Evolutionary conservation across 164 flowering plant species (phyloP).

Genomic region (Buxus sempervirens): DNA sequence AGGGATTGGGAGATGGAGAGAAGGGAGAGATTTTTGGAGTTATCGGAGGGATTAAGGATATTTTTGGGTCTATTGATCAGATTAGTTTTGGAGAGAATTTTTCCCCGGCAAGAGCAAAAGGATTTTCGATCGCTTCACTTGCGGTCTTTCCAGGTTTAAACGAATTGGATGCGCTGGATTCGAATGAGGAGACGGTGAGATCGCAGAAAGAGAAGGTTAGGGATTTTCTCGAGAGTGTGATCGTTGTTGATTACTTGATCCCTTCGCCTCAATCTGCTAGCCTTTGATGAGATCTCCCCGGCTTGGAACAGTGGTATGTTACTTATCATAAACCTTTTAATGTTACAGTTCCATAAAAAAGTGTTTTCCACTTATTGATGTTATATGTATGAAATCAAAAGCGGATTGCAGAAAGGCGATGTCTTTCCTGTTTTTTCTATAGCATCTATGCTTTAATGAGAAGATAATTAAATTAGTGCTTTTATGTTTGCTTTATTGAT

Average conservation of each 20-base stretch:
- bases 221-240: conserved; percentile 40
- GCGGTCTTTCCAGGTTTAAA: conserved; percentile 37
- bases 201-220: conserved; percentile 45
- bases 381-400: too few relatives aligned
- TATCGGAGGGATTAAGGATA: conserved; percentile 37
- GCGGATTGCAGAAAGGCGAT: too few relatives aligned
- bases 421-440: too few relatives aligned
- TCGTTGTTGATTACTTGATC: conserved; percentile 53
- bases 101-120: conserved; percentile 70
- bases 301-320: too few relatives aligned
- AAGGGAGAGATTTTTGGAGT: conserved; percentile 35
- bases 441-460: too few relatives aligned
- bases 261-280: conserved; percentile 31
- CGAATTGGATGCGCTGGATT: conserved; percentile 42
- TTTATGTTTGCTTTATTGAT: too few relatives aligned
- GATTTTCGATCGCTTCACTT: conserved; percentile 52
- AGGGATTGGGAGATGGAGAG: conserved; percentile 31
- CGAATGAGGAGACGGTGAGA: conserved; percentile 29
- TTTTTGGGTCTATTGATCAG: conserved; percentile 29
- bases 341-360: too few relatives aligned
- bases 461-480: too few relatives aligned
- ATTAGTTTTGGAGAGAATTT: conserved; percentile 64
- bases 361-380: too few relatives aligned
- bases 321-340: too few relatives aligned
- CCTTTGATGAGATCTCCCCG: conserved; percentile 23